A percentile compares a stretch with the other conserved stretches of the same genome.
Conservation (phyloP, 306 rosid genomes). For the Dryas alaskensis region DNA sequence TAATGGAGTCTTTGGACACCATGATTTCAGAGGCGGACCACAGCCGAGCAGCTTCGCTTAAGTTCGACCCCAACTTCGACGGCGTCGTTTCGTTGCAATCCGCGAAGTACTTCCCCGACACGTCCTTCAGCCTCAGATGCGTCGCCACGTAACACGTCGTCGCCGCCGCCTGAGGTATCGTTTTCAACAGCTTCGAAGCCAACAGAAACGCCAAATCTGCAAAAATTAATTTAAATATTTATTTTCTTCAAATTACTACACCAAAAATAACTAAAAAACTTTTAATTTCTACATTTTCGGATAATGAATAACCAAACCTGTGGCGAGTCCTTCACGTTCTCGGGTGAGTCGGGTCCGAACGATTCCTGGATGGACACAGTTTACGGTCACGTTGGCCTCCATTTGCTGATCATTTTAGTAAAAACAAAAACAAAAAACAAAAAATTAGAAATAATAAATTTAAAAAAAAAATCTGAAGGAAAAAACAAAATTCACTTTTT, state of each 20-base stretch:
- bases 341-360: slow-evolving; percentile 87
- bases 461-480: neutral
- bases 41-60: slow-evolving; percentile 50
- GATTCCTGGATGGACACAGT: slow-evolving; percentile 91
- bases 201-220: slow-evolving; percentile 81
- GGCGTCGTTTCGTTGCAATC: slow-evolving; percentile 80
- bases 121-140: slow-evolving; percentile 45
- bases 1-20: slow-evolving; percentile 24
- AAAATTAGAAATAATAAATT: neutral
- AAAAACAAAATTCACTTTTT: slow-evolving; percentile 40
- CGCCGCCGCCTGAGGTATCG: slow-evolving; percentile 96
- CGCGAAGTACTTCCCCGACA: slow-evolving; percentile 74
- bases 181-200: slow-evolving; percentile 81
- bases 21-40: slow-evolving; percentile 76
- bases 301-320: slow-evolving; percentile 40
- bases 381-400: slow-evolving; percentile 76
- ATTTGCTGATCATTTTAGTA: slow-evolving; percentile 45
- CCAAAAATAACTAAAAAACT: neutral
- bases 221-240: neutral
- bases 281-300: too few relatives aligned
- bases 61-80: slow-evolving; percentile 59
- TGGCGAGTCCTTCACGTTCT: slow-evolving; percentile 83
- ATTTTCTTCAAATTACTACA: too few relatives aligned
- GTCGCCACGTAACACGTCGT: slow-evolving; percentile 94
- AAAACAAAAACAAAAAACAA: neutral